These are phyloP conservation scores for Kockiozyma suomiensis DNA, from an alignment of 805 yeast species.

Conservation along the genomic window DNA sequence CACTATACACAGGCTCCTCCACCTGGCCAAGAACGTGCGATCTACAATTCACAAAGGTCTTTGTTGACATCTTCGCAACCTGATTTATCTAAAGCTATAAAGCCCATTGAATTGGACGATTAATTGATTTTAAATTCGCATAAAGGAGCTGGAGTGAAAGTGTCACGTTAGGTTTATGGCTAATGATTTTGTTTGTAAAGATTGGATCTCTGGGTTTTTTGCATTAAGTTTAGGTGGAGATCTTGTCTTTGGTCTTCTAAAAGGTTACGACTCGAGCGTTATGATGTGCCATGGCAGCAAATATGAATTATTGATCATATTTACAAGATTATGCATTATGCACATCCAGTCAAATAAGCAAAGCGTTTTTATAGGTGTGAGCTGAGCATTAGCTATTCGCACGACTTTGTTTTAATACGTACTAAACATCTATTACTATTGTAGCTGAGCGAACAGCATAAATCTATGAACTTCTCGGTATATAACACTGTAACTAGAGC, in stretches of 20 bases:
- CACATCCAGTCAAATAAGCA: no score
- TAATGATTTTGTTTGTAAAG: neutral
- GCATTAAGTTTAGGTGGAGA: neutral
- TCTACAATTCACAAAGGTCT: neutral
- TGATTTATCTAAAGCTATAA: neutral
- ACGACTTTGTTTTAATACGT: no score
- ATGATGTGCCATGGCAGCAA: no score
- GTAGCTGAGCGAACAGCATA: no score
- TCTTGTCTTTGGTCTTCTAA: no score
- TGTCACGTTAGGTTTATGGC: neutral
- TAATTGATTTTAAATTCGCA: neutral
- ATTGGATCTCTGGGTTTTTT: neutral
- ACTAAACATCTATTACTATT: no score
- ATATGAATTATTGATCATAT: no score
- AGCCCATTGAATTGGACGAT: neutral
- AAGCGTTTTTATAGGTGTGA: no score
- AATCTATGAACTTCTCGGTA: no score
- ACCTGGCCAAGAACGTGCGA: slow-evolving; percentile 2
- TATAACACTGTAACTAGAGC: no score
- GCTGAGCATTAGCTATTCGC: no score
- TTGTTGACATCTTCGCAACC: neutral
- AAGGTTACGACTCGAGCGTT: neutral
- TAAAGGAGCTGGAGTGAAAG: neutral
- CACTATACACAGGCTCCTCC: neutral
- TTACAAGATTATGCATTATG: no score